Base-by-base conservation (phyloP, 805 yeast species). In the Brettanomyces bruxellensis region DNA sequence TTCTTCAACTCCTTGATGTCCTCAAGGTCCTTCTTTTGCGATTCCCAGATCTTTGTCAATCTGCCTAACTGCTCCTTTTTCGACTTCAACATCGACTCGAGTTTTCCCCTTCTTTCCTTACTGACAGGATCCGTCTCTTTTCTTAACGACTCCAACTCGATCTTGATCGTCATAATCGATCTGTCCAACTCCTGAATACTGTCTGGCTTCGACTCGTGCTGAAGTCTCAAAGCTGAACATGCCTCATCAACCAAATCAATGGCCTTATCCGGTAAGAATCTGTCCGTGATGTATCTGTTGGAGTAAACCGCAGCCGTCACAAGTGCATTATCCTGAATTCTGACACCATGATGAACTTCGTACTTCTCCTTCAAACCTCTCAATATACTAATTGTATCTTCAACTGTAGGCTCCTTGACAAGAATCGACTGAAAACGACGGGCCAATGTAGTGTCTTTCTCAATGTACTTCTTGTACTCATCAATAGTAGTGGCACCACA, bases 301-400 rank as follows among this genome's bases (percentile, higher is more conserved):
- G 95, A 81, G 59, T 90, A 78, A 5, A 86, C 81, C 0, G 96
- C 96, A 11, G 98, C 96, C 0, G 96, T 85, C 2, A 91, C 97
- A 47, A 91, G 71, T 0, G 99, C 96, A 43, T 89, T 77, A 60
- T 91, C 99, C 3, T 91, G 77, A 49, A 91, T 87, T 52, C 96
- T 78, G 6, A 91, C 99, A 67, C 99, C 99, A 59, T 91, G 99
- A 58, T 91, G 99, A 2, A 91, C 96, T 60, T 91, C 99, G 62
- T 91, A 91, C 51, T 85, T 76, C 59, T 91, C 98, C 62, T 91
- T 90, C 57, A 91, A 73, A 4, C 99, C 99, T 59, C 99, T 78
- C 49, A 93, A 70, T 49, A 91, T 91, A 25, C 95, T 83, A 46
- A 91, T 88, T 0, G 97, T 83, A 62, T 91, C 97, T 49, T 84